phyloP scores from a whole-genome alignment of 2,329 filamentous ascomycete genomes.

The Plenodomus lindquistii region DNA sequence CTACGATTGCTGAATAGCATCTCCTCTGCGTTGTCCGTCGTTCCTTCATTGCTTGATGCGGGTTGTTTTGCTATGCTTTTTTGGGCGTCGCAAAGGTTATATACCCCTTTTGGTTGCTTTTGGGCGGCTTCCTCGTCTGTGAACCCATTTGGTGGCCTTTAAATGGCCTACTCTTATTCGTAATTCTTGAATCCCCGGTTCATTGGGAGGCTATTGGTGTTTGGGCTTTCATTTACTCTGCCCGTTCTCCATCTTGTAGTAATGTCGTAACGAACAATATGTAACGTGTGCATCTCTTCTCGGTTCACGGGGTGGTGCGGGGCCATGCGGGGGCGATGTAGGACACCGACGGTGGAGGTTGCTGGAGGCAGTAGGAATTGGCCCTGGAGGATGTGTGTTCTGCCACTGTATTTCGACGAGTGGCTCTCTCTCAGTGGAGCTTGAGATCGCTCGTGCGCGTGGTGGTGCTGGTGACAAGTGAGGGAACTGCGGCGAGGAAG shows the following conservation, averaged over 20 bases:
- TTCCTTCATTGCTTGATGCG: constrained; percentile 20
- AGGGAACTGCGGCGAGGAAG: not conserved
- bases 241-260: constrained; percentile 11
- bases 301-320: not conserved
- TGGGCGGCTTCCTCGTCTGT: not conserved
- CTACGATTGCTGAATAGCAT: constrained; percentile 39
- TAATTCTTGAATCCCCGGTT: not conserved
- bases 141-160: constrained; percentile 16
- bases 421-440: not conserved
- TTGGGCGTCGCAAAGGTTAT: constrained; percentile 34
- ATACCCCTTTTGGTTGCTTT: constrained; percentile 29
- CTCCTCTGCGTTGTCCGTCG: constrained; percentile 4
- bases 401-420: not conserved
- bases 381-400: not conserved
- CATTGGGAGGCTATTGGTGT: not conserved
- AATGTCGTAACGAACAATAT: constrained; percentile 25
- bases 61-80: constrained; percentile 23
- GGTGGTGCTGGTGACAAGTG: not conserved
- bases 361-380: not conserved
- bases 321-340: not conserved
- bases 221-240: constrained; percentile 14
- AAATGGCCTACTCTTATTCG: not conserved
- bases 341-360: not conserved
- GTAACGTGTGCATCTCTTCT: constrained; percentile 9
- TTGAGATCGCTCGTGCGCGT: not conserved